Evolutionary conservation across 140 eudicot species (phyloP).

Genomic region (Stevia rebaudiana): DNA sequence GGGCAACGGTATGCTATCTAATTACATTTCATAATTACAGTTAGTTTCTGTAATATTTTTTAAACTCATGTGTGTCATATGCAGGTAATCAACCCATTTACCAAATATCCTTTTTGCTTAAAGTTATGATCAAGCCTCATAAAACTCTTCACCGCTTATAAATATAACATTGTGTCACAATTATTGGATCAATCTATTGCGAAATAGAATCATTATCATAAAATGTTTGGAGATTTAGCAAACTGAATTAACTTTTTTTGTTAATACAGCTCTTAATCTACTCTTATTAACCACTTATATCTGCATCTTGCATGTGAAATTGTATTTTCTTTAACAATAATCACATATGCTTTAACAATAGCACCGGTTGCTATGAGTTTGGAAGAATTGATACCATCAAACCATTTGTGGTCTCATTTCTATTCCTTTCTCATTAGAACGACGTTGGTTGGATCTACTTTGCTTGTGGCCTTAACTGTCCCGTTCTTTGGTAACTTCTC

Average conservation of each 20-base stretch:
- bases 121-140: slow-evolving; percentile 13
- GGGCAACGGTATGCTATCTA: slow-evolving; percentile 67
- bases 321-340: slow-evolving; percentile 32
- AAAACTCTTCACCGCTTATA: not conserved
- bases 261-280: too few species aligned
- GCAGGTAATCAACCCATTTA: slow-evolving; percentile 38
- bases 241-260: too few species aligned
- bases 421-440: slow-evolving; percentile 76
- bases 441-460: slow-evolving; percentile 66
- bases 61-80: slow-evolving; percentile 8
- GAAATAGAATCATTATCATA: not conserved
- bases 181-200: not conserved
- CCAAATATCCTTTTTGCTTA: slow-evolving; percentile 38
- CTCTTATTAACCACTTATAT: too few species aligned
- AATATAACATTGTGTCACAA: not conserved
- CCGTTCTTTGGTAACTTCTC: slow-evolving; percentile 75
- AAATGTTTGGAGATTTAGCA: not conserved
- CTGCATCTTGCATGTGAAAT: not conserved
- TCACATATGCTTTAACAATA: slow-evolving; percentile 84
- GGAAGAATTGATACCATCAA: slow-evolving; percentile 77
- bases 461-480: slow-evolving; percentile 55
- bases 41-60: not conserved
- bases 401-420: slow-evolving; percentile 39
- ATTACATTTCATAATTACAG: not conserved
- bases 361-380: slow-evolving; percentile 86